Conservation (phyloP, 495 filamentous ascomycete species). For the Podospora comata region DNA sequence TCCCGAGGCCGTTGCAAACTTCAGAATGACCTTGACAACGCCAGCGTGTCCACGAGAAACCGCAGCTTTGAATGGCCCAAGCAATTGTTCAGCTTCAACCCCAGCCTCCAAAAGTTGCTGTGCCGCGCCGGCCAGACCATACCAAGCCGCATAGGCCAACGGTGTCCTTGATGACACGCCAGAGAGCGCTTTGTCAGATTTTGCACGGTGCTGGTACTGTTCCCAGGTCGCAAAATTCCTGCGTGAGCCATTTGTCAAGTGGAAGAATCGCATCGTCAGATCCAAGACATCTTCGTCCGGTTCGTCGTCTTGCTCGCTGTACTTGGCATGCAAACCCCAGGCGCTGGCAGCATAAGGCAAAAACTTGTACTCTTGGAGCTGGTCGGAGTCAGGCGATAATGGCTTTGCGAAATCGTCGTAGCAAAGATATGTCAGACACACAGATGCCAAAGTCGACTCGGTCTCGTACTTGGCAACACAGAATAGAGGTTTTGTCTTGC, state of each 20-base stretch:
- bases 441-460: constrained; percentile 10
- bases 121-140: not conserved
- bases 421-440: constrained; percentile 14
- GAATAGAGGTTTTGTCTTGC: constrained; percentile 9
- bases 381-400: not conserved
- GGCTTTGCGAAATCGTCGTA: constrained; percentile 1
- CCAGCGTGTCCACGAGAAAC: not conserved
- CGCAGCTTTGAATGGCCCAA: not conserved
- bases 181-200: not conserved
- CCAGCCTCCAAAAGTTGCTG: not conserved
- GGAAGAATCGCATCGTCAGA: not conserved
- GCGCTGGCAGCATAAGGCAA: not conserved
- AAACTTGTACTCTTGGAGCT: not conserved
- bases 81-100: not conserved
- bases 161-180: not conserved
- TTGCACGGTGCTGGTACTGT: not conserved
- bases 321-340: not conserved
- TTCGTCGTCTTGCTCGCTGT: not conserved
- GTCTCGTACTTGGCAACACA: constrained; percentile 8
- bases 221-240: not conserved
- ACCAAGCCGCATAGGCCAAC: not conserved
- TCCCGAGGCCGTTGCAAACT: not conserved
- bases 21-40: not conserved
- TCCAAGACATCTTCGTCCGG: not conserved
- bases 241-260: not conserved